phyloP scores from a whole-genome alignment of 768 basidiomycete species.

The Pulveroboletus frians region DNA sequence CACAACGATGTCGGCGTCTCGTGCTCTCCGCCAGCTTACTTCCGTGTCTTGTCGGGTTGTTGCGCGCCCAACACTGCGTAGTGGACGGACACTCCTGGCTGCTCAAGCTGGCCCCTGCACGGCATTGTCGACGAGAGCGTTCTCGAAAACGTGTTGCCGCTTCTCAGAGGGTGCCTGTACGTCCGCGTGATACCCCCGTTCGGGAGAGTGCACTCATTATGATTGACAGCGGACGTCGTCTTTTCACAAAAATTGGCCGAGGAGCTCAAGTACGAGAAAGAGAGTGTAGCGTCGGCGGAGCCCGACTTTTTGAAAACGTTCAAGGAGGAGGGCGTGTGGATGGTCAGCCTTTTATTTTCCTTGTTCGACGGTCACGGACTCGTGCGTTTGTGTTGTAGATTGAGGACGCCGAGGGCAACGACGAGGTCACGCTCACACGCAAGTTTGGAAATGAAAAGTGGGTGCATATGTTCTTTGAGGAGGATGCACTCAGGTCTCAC shows the following conservation, averaged over 20 bases:
- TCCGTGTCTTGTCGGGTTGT: slow-evolving; percentile 39
- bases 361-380: not conserved
- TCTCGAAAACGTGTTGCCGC: slow-evolving; percentile 36
- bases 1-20: slow-evolving; percentile 56
- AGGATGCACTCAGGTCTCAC: not conserved
- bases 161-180: slow-evolving; percentile 43
- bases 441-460: slow-evolving; percentile 89
- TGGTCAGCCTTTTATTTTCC: slow-evolving; percentile 36
- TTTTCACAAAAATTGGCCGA: slow-evolving; percentile 71
- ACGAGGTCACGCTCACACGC: slow-evolving; percentile 78
- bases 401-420: slow-evolving; percentile 62
- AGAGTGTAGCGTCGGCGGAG: slow-evolving; percentile 39
- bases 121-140: slow-evolving; percentile 30
- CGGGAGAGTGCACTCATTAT: not conserved
- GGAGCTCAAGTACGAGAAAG: slow-evolving; percentile 84
- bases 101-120: slow-evolving; percentile 11
- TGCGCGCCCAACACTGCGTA: slow-evolving; percentile 22
- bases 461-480: slow-evolving; percentile 25
- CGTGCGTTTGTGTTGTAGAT: slow-evolving; percentile 41
- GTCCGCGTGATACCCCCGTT: slow-evolving; percentile 4
- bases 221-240: slow-evolving; percentile 57
- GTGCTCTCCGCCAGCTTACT: slow-evolving; percentile 54
- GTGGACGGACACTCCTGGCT: slow-evolving; percentile 20
- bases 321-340: slow-evolving; percentile 71
- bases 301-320: slow-evolving; percentile 81